Conservation (phyloP, 208 protist genomes). For the Angomonas ambiguus region DNA sequence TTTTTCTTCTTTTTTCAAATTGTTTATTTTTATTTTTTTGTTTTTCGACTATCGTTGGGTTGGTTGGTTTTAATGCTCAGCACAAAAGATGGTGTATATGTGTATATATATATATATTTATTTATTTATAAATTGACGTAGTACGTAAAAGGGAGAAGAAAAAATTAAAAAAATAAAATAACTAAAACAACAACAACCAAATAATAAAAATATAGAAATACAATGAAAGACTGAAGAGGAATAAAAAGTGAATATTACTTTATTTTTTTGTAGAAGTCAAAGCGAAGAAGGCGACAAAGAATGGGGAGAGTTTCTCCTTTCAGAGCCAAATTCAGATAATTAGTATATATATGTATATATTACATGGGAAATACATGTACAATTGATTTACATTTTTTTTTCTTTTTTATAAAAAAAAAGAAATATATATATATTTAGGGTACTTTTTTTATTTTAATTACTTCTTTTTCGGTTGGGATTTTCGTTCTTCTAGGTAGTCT, state of each 20-base stretch:
- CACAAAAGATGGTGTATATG: not conserved
- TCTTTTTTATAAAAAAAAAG: not conserved
- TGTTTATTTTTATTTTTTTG: not conserved
- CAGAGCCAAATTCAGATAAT: no score
- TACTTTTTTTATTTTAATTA: not conserved
- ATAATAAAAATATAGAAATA: not conserved
- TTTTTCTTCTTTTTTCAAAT: slow-evolving; percentile 10
- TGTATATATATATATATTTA: not conserved
- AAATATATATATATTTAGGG: not conserved
- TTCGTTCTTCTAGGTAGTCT: slow-evolving; percentile 25
- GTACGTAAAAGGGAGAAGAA: slow-evolving; percentile 1
- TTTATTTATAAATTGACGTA: not conserved
- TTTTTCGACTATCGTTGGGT: not conserved
- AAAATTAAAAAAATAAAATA: slow-evolving; percentile 3
- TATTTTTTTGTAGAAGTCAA: no score
- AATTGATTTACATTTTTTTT: not conserved
- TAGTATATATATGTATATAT: not conserved
- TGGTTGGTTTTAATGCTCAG: no score
- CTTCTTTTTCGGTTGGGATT: not conserved
- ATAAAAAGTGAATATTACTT: not conserved
- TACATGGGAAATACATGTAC: slow-evolving; percentile 6
- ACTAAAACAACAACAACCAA: not conserved
- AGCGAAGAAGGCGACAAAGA: no score
- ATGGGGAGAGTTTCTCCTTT: no score
- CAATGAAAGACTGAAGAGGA: not conserved